These are phyloP conservation scores for Talaromyces funiculosus DNA, from an alignment of 2,329 filamentous ascomycete species.

Conservation along the genomic window DNA sequence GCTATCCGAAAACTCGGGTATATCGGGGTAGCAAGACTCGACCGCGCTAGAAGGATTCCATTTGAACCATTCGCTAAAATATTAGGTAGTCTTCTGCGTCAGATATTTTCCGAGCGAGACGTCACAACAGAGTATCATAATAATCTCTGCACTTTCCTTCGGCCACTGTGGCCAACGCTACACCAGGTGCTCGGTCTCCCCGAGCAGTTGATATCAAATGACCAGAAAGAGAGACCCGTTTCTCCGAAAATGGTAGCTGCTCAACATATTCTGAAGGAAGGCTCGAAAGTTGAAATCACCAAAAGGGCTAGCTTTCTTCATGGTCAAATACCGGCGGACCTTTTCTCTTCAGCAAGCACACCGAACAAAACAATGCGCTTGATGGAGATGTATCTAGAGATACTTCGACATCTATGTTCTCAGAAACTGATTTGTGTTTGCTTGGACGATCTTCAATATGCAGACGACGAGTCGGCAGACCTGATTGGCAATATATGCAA, in stretches of 20 bases:
- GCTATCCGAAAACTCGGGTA: conserved; percentile 55
- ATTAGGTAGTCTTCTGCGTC: conserved; percentile 57
- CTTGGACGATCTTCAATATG: conserved; percentile 84
- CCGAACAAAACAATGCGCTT: conserved; percentile 58
- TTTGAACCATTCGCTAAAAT: conserved; percentile 58
- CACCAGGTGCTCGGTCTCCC: conserved; percentile 56
- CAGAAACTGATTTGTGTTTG: conserved; percentile 86
- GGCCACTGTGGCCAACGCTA: conserved; percentile 54
- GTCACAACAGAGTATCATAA: conserved; percentile 58
- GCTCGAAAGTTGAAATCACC: conserved; percentile 25
- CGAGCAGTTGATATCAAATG: conserved; percentile 55
- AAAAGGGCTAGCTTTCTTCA: conserved; percentile 31
- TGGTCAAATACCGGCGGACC: conserved; percentile 33
- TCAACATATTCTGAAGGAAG: conserved; percentile 28
- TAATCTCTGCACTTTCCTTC: conserved; percentile 50
- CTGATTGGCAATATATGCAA: conserved; percentile 74
- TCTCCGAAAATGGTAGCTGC: conserved; percentile 25
- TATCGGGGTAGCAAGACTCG: conserved; percentile 56
- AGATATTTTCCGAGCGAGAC: conserved; percentile 61
- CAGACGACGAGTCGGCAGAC: conserved; percentile 80
- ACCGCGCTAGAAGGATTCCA: conserved; percentile 53
- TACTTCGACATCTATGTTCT: conserved; percentile 71
- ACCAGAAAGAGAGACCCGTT: conserved; percentile 30
- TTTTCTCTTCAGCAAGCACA: conserved; percentile 36
- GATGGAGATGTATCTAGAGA: conserved; percentile 82